Base-by-base conservation (phyloP, 169 alveolate species). In the Eimeria necatrix region DNA sequence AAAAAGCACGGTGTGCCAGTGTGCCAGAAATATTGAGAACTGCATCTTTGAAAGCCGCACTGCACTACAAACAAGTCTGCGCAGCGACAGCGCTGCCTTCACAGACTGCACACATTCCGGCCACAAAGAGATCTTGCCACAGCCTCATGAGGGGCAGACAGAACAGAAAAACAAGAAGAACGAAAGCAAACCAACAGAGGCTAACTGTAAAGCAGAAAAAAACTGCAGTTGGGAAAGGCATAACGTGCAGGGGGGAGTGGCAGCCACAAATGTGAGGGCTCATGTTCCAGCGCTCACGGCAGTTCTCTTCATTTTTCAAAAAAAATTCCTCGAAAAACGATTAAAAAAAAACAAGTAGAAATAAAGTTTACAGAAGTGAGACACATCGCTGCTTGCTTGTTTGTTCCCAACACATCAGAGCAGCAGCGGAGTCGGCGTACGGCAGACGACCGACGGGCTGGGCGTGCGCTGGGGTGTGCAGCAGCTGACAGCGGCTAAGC, bases 381-480 rank as follows among this genome's bases (percentile, higher is more conserved):
- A 41, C 22, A 41, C 4, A 0, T 20, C 2, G 14, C 83, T 7
- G 41, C 41, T 0, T 32, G 41, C 41, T 32, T 32, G 41, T 32
- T 32, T 32, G 41, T 32, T 32, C 41, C 41, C 41, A 32, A 32
- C 41, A 32, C 41, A 32, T 32, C 41, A 76, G 64, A 76, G 61
- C 86, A 20, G 61, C 20, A 48, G 61, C 86, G 8, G 2, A 49
- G 41, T 32, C 41, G 41, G 41, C 61, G n/a, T 56, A 12, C 46
- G 84, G 59, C 84, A 48, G 12, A n/a, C 6, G 84, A 46, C 86
- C 61, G 61, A 41, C 41, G 64, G 86, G 86, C 46, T 76, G 86
- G 64, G 86, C 86, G 56, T 48, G 86, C 86, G 61, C 48, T 76
- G 86, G 86, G 64, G 86, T 76, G 86, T 60, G 86, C 86, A 76